Base-by-base conservation (phyloP, 306 rosid species). In the Lithocarpus polystachyus region DNA sequence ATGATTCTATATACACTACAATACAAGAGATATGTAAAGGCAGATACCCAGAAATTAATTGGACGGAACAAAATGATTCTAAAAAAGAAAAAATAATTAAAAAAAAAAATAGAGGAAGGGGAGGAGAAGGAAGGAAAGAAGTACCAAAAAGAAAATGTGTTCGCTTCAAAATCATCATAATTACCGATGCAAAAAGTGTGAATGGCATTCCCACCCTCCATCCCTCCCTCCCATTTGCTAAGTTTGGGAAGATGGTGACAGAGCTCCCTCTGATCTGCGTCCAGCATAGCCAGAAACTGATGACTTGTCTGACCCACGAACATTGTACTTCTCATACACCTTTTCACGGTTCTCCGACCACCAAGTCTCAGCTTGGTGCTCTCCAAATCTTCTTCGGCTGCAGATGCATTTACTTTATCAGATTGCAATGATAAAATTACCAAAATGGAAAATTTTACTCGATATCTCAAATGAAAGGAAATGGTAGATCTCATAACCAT, bases 341-440 rank as follows among this genome's bases (percentile, higher is more conserved):
- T 78, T 93, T 20, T 93, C 96, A 1, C 94, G 94, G 59, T 96
- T 96, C 90, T 93, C 98, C 0, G 98, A 91, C 99, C 99, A 93
- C 99, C 99, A 96, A 43, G 83, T 88, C 82, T 93, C 98, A n/a
- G 99, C 99, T 88, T 93, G 99, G 75, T 91, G 90, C 90, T 96
- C 99, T 71, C 93, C 99, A 23, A 96, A 96, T 89, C 91, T 91
- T 79, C 98, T 89, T 56, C 98, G 99, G 92, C 99, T 96, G 94
- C 89, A 84, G 11, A 82, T 33, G 23, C 72, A 79, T 65, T 81
- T 61, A 37, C 37, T 75, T 52, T 1, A 83, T 72, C 40, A 83
- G 72, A 78, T 80, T 67, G 67, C 33, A 74, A 37, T 29, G 22
- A 20, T 2, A 73, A 1, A 9, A 13, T 71, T 19, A 60, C 9